A percentile compares a stretch with the other conserved stretches of the same genome.
Evolutionary conservation across 139 green algal species (phyloP).

Genomic region (Coelastrella sp.): DNA sequence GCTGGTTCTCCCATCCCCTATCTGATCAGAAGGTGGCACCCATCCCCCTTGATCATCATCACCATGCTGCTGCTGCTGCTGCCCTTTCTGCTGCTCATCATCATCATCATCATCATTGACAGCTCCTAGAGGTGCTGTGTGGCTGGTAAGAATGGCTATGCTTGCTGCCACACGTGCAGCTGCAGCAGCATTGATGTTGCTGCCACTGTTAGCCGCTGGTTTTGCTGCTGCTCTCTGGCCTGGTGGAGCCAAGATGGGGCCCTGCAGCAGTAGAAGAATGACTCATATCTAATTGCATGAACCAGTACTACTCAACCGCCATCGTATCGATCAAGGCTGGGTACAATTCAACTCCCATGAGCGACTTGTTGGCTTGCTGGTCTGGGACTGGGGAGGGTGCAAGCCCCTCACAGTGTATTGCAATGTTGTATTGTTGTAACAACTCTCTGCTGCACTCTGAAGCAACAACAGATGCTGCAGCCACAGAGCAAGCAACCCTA

Average conservation of each 20-base stretch:
- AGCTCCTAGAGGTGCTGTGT: background rate
- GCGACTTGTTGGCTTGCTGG: no score
- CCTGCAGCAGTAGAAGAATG: background rate
- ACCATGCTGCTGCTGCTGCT: background rate
- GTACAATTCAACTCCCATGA: no score
- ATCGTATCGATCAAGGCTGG: no score
- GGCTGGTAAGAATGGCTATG: constrained; percentile 24
- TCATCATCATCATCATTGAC: constrained; percentile 3
- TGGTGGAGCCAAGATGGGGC: constrained; percentile 22
- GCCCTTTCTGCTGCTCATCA: background rate
- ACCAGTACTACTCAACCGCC: background rate
- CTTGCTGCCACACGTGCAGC: constrained; percentile 35
- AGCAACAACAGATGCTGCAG: background rate
- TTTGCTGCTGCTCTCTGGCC: background rate
- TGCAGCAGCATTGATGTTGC: constrained; percentile 26
- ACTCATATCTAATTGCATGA: background rate
- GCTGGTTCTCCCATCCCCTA: constrained; percentile 65
- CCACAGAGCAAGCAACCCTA: background rate
- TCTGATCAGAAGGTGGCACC: constrained; percentile 67
- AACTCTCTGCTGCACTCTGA: no score
- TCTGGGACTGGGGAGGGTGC: no score
- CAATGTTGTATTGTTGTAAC: no score
- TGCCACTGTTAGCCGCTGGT: background rate
- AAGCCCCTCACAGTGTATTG: no score
- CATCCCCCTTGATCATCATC: constrained; percentile 45